These are phyloP conservation scores for Saturnispora hagleri DNA, from an alignment of 805 yeast genomes.

Conservation along the genomic window DNA sequence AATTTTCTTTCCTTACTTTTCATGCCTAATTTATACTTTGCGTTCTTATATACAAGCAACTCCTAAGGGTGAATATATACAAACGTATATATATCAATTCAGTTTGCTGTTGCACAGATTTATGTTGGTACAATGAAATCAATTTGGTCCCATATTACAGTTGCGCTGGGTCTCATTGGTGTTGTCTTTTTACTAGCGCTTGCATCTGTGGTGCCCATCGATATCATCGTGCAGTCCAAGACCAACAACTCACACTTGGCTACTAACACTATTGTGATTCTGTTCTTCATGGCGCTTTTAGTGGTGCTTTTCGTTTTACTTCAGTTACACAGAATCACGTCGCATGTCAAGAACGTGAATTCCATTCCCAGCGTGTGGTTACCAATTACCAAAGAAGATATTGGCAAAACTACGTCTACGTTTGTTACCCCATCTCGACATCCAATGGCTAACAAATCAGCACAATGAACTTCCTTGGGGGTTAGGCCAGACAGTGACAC, in stretches of 20 bases:
- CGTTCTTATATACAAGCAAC: not conserved
- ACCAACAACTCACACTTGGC: constrained; percentile 47
- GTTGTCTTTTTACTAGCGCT: constrained; percentile 43
- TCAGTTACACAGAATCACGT: constrained; percentile 50
- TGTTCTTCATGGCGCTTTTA: constrained; percentile 58
- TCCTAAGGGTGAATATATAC: not conserved
- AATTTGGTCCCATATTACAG: not conserved
- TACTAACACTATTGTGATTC: constrained; percentile 71
- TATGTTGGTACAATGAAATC: not conserved
- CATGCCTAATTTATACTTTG: not conserved
- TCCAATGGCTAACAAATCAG: constrained; percentile 45
- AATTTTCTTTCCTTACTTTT: not conserved
- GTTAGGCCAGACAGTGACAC: constrained; percentile 17
- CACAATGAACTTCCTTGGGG: constrained; percentile 57
- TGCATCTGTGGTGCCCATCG: constrained; percentile 67
- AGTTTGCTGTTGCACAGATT: not conserved
- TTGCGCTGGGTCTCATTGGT: not conserved
- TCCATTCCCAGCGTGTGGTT: constrained; percentile 76
- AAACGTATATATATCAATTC: too few relatives aligned
- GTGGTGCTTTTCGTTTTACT: constrained; percentile 40
- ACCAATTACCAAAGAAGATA: constrained; percentile 53
- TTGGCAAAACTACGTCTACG: constrained; percentile 28
- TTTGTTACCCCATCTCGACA: constrained; percentile 43
- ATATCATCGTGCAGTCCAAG: constrained; percentile 55
- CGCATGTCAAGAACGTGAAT: constrained; percentile 47